A percentile compares a stretch with the other conserved stretches of the same genome.
Evolutionary conservation across 192 early-diverging fungal species (phyloP).

Genomic region (Gamsiella multidivaricata): DNA sequence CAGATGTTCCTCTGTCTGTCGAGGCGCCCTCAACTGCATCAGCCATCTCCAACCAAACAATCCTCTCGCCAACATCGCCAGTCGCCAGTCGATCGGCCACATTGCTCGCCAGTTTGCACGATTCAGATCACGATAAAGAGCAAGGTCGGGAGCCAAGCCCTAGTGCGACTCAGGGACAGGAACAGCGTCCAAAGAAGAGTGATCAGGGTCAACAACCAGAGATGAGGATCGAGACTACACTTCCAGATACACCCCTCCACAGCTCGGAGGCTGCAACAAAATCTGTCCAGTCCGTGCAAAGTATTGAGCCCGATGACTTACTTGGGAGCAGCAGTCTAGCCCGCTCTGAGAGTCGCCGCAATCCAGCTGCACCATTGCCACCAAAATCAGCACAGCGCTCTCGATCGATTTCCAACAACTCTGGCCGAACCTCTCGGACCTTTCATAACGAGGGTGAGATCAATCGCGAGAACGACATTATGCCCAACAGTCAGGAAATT

Average conservation of each 20-base stretch:
- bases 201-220: neutral
- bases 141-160: neutral
- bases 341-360: conserved; percentile 32
- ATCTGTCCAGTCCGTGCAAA: neutral
- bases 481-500: neutral
- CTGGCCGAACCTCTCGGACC: conserved; percentile 6
- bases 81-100: conserved; percentile 1
- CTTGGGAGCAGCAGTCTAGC: neutral
- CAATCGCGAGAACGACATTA: neutral
- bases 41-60: neutral
- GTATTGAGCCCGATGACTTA: neutral
- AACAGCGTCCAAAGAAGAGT: neutral
- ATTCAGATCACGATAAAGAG: neutral
- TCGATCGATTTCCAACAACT: conserved; percentile 34
- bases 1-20: conserved; percentile 6
- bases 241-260: neutral
- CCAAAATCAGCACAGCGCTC: conserved; percentile 50
- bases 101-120: neutral
- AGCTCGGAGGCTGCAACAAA: neutral
- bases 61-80: conserved; percentile 1
- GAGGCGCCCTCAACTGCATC: neutral
- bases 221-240: neutral
- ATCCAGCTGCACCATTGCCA: conserved; percentile 30
- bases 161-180: conserved; percentile 1
- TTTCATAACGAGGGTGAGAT: conserved; percentile 1